Evolutionary conservation across 2,329 filamentous ascomycete genomes (phyloP).

Genomic region (Aspergillus terreus): DNA sequence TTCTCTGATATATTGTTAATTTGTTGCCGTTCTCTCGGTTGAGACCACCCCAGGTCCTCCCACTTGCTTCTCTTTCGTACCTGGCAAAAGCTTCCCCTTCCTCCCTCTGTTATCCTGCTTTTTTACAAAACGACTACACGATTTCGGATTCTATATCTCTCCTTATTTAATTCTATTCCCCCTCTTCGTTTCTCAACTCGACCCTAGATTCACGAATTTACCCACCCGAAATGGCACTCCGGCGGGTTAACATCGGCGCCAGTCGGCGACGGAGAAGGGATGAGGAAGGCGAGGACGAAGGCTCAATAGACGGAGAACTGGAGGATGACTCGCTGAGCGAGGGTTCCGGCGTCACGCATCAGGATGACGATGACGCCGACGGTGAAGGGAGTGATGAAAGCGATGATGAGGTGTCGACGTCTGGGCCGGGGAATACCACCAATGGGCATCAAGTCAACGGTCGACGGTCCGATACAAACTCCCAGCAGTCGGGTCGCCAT

Average conservation of each 20-base stretch:
- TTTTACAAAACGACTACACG: too few species aligned
- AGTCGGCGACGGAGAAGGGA: constrained; percentile 44
- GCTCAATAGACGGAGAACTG: constrained; percentile 47
- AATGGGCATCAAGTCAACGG: constrained; percentile 24
- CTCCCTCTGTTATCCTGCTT: neutral
- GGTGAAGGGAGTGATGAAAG: constrained; percentile 57
- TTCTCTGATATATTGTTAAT: constrained; percentile 1
- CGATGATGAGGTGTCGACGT: constrained; percentile 45
- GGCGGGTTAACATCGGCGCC: constrained; percentile 42
- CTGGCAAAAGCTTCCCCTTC: neutral
- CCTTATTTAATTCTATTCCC: neutral
- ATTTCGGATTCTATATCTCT: neutral
- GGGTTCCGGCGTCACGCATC: constrained; percentile 54
- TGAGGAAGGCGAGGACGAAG: constrained; percentile 49
- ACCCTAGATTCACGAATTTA: constrained; percentile 2
- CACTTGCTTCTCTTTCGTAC: neutral
- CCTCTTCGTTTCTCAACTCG: neutral
- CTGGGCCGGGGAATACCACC: constrained; percentile 19
- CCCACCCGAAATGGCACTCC: constrained; percentile 38
- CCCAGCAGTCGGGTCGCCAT: constrained; percentile 31
- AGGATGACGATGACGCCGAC: constrained; percentile 57
- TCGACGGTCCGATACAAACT: constrained; percentile 24
- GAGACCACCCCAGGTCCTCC: neutral
- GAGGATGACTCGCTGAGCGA: constrained; percentile 64
- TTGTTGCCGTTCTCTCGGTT: neutral